A percentile compares a stretch with the other conserved stretches of the same genome.
Evolutionary conservation across 805 yeast species (phyloP).

Genomic region (Saturnispora kantuleensis): DNA sequence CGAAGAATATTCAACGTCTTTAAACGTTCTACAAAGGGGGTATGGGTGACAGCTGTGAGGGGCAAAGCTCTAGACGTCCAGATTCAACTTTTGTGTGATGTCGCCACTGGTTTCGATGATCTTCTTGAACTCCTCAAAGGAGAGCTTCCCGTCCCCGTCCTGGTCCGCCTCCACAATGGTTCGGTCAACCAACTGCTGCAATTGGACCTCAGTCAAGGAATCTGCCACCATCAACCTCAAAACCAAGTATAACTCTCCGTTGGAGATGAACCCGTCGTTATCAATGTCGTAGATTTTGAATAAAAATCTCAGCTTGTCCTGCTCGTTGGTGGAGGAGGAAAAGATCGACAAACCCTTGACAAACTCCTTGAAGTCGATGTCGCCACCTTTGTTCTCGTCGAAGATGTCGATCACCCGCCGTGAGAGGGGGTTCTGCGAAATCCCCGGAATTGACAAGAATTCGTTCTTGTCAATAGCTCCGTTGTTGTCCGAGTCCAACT

Average conservation of each 20-base stretch:
- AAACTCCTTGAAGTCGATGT: conserved; percentile 92
- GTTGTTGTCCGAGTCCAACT: conserved; percentile 82
- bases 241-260: conserved; percentile 88
- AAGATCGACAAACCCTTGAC: conserved; percentile 62
- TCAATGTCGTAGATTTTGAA: conserved; percentile 94
- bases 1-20: too few relatives aligned
- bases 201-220: conserved; percentile 72
- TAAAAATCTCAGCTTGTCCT: conserved; percentile 79
- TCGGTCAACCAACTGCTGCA: conserved; percentile 95
- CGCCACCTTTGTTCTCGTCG: conserved; percentile 88
- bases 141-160: conserved; percentile 79
- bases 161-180: conserved; percentile 87
- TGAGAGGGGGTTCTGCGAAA: conserved; percentile 83
- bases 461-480: conserved; percentile 90
- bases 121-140: conserved; percentile 76
- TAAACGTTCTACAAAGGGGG: too few relatives aligned
- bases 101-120: conserved; percentile 43
- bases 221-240: conserved; percentile 96
- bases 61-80: conserved; percentile 20
- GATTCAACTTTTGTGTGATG: conserved; percentile 23
- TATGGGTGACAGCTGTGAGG: too few relatives aligned
- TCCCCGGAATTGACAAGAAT: conserved; percentile 87
- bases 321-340: conserved; percentile 69
- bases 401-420: conserved; percentile 85
- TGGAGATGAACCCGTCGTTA: conserved; percentile 87